Percentiles rank a stretch among this genome's conserved stretches.
phyloP scores from a whole-genome alignment of 495 filamentous ascomycete genomes.

The Bombardia bombarda region DNA sequence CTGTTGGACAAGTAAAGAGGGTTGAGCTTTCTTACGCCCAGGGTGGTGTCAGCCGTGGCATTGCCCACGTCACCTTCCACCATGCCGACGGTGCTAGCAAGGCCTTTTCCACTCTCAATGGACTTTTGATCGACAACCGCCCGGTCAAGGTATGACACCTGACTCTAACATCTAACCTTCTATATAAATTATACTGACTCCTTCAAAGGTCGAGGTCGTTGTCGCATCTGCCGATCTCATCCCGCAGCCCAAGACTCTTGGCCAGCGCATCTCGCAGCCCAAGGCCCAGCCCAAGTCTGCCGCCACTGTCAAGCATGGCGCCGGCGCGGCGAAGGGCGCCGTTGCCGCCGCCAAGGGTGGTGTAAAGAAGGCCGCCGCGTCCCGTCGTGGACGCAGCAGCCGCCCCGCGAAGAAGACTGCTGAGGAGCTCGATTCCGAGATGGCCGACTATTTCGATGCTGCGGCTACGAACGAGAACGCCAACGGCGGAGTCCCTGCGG shows the following conservation, averaged over 20 bases:
- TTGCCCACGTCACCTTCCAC: slow-evolving; percentile 61
- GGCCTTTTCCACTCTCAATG: slow-evolving; percentile 75
- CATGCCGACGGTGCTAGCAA: slow-evolving; percentile 70
- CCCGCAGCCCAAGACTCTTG: slow-evolving; percentile 63
- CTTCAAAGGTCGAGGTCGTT: slow-evolving; percentile 73
- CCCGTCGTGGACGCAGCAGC: slow-evolving; percentile 43
- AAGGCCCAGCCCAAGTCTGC: slow-evolving; percentile 82
- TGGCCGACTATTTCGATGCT: slow-evolving; percentile 76
- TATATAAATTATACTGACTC: slow-evolving; percentile 3
- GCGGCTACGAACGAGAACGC: slow-evolving; percentile 36
- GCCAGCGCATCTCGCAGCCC: slow-evolving; percentile 72
- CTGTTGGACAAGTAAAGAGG: slow-evolving; percentile 82
- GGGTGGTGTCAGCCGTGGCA: slow-evolving; percentile 81
- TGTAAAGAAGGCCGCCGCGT: slow-evolving; percentile 36
- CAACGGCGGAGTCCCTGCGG: slow-evolving; percentile 34
- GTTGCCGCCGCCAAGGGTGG: slow-evolving; percentile 35
- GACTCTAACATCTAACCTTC: too few species aligned
- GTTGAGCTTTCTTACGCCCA: slow-evolving; percentile 87
- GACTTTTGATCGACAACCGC: slow-evolving; percentile 76
- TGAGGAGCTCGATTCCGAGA: slow-evolving; percentile 89
- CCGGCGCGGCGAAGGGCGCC: slow-evolving; percentile 24
- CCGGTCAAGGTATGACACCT: slow-evolving; percentile 70
- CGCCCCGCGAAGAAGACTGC: slow-evolving; percentile 82
- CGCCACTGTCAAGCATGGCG: slow-evolving; percentile 55
- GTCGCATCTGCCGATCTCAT: slow-evolving; percentile 63